These are phyloP conservation scores for Edaphochlamys debaryana DNA, from an alignment of 139 green algal genomes.

Conservation along the genomic window DNA sequence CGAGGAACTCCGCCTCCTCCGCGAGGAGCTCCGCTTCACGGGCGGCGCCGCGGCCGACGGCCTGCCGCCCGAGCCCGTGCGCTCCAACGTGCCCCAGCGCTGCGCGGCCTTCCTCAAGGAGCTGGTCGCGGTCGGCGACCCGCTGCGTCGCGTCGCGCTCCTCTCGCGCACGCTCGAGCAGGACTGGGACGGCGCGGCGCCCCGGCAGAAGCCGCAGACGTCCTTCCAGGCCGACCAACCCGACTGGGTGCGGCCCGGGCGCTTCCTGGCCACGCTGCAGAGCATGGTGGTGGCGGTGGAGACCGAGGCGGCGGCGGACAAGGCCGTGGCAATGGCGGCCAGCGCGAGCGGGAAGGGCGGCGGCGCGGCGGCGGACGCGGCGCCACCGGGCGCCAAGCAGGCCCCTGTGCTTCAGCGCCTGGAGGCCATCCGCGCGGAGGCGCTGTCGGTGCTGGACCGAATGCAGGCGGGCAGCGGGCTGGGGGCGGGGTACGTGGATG, in stretches of 20 bases:
- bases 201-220: slow-evolving; percentile 10
- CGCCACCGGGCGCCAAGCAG: background rate
- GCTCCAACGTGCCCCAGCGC: slow-evolving; percentile 61
- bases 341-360: no score
- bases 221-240: slow-evolving; percentile 39
- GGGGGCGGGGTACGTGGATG: no score
- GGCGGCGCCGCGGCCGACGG: background rate
- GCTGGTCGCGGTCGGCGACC: slow-evolving; percentile 51
- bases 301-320: background rate
- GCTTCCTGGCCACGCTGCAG: slow-evolving; percentile 64
- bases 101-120: slow-evolving; percentile 67
- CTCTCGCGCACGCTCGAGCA: slow-evolving; percentile 43
- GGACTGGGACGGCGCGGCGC: slow-evolving; percentile 56
- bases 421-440: slow-evolving; percentile 55
- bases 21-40: slow-evolving; percentile 41
- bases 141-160: slow-evolving; percentile 41
- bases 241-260: slow-evolving; percentile 63
- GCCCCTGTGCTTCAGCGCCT: slow-evolving; percentile 46
- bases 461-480: slow-evolving; percentile 55
- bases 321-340: background rate
- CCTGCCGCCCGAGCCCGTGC: slow-evolving; percentile 13
- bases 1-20: slow-evolving; percentile 59
- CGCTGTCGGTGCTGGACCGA: slow-evolving; percentile 57
- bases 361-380: no score
- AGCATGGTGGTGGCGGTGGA: slow-evolving; percentile 44